Conservation (phyloP, 306 rosid species). For the Albizia julibrissin region DNA sequence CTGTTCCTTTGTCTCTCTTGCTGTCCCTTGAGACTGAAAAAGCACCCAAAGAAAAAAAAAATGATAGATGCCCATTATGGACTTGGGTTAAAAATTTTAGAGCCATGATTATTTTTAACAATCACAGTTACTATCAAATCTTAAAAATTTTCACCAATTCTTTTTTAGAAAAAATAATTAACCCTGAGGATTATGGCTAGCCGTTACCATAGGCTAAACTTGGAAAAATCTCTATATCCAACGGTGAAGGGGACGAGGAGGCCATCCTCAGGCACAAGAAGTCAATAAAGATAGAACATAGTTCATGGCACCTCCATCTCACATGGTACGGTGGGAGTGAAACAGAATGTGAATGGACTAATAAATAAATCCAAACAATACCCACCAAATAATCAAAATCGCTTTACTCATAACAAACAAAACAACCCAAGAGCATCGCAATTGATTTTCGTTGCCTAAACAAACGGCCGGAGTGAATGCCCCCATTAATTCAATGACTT, state of each 20-base stretch:
- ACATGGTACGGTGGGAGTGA: neutral
- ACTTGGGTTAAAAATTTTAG: neutral
- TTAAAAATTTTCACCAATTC: neutral
- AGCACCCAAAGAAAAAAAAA: neutral
- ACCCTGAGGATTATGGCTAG: neutral
- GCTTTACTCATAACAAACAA: neutral
- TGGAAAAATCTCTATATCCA: neutral
- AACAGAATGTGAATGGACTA: conserved; percentile 42
- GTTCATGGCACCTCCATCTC: conserved; percentile 36
- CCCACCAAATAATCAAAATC: conserved; percentile 15
- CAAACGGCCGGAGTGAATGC: neutral
- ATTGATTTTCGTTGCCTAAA: neutral
- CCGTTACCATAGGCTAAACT: neutral
- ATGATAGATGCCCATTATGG: neutral
- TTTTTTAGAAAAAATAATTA: neutral
- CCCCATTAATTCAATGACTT: neutral
- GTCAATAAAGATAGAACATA: conserved; percentile 26
- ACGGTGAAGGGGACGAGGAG: neutral
- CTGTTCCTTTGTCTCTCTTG: neutral
- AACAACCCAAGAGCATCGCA: neutral
- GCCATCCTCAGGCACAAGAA: conserved; percentile 24
- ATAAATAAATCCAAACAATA: conserved; percentile 15
- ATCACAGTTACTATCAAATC: neutral
- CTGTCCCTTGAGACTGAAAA: neutral
- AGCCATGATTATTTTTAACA: neutral